Conservation (phyloP, 495 filamentous ascomycete species). For the Talaromyces ruber region DNA sequence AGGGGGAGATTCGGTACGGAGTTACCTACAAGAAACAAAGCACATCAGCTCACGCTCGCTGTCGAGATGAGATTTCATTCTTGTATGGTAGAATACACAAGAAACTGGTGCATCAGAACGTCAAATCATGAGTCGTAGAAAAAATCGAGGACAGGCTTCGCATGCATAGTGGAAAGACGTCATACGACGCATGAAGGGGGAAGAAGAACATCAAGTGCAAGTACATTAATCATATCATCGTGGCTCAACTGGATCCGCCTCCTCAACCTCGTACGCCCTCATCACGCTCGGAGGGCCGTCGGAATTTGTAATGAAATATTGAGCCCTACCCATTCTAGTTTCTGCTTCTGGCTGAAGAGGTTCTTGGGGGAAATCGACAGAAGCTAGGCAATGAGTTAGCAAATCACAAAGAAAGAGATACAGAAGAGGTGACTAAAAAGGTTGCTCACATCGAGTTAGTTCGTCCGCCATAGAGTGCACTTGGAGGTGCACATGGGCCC, state of each 20-base stretch:
- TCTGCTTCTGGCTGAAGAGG: background rate
- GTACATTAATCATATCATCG: background rate
- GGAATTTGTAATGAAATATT: conserved; percentile 4
- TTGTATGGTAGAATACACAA: background rate
- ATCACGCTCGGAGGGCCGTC: background rate
- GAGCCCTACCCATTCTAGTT: conserved; percentile 5
- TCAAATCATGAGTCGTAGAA: background rate
- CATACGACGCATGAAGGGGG: background rate
- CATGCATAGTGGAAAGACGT: background rate
- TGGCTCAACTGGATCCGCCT: background rate
- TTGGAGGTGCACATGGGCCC: conserved; percentile 30
- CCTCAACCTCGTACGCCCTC: conserved; percentile 4
- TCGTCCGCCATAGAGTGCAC: conserved; percentile 30
- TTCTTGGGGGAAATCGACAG: background rate
- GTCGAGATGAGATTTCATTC: conserved; percentile 10
- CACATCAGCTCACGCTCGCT: background rate
- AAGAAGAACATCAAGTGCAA: background rate
- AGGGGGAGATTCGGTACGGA: conserved; percentile 2
- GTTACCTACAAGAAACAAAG: conserved; percentile 8
- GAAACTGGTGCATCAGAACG: conserved; percentile 13
- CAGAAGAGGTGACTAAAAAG: background rate
- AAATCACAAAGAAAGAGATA: background rate
- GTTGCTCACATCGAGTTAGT: conserved; percentile 23
- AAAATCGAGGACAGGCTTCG: background rate
- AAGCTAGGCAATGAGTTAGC: background rate